phyloP scores from a whole-genome alignment of 371 early-diverging fungal species.

The Actinomucor elegans region DNA sequence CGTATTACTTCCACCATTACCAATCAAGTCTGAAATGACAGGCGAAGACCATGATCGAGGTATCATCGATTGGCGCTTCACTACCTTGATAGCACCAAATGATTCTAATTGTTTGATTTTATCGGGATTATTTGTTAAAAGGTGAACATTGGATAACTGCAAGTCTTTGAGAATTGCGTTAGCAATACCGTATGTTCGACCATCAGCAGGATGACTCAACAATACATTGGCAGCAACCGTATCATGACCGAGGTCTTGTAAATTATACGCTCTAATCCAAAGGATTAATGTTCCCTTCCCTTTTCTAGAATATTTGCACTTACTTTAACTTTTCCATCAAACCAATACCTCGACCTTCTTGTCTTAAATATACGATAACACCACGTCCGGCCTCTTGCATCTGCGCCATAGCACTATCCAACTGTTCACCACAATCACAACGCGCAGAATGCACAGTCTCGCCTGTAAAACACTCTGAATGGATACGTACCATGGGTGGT shows the following conservation, averaged over 20 bases:
- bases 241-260: slow-evolving; percentile 95
- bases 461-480: slow-evolving; percentile 97
- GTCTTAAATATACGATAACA: slow-evolving; percentile 91
- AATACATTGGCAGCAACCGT: slow-evolving; percentile 92
- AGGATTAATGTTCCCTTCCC: neutral
- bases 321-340: slow-evolving; percentile 88
- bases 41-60: slow-evolving; percentile 75
- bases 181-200: slow-evolving; percentile 91
- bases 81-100: slow-evolving; percentile 70
- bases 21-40: neutral
- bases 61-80: slow-evolving; percentile 86
- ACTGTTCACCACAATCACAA: slow-evolving; percentile 96
- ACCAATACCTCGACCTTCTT: slow-evolving; percentile 97
- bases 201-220: slow-evolving; percentile 90
- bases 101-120: slow-evolving; percentile 81
- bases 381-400: slow-evolving; percentile 84
- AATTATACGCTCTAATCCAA: slow-evolving; percentile 84
- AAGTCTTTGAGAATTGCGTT: slow-evolving; percentile 88
- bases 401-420: slow-evolving; percentile 89
- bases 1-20: slow-evolving; percentile 11
- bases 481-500: slow-evolving; percentile 85
- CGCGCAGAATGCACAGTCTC: slow-evolving; percentile 90
- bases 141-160: slow-evolving; percentile 58
- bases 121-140: slow-evolving; percentile 96
- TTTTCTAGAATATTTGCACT: slow-evolving; percentile 15